These are phyloP conservation scores for Suhomyces faveliae DNA, from an alignment of 805 yeast genomes.

Conservation along the genomic window DNA sequence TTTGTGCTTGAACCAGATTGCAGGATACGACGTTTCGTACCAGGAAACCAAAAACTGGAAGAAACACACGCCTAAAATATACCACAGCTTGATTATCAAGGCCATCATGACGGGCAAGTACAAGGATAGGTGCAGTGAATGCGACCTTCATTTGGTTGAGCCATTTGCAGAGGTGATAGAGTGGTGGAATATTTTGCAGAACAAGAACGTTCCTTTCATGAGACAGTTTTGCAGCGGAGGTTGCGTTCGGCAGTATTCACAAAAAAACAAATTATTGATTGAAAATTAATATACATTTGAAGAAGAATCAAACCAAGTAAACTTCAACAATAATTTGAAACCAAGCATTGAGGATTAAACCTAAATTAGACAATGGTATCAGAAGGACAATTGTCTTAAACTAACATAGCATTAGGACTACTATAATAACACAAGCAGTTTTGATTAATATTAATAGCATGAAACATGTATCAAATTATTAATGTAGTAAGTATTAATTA, in stretches of 20 bases:
- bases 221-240: slow-evolving; percentile 54
- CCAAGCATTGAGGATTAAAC: neutral
- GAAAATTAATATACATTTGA: too few species aligned
- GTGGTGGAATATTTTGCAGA: slow-evolving; percentile 64
- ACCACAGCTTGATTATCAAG: slow-evolving; percentile 46
- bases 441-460: too few species aligned
- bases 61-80: slow-evolving; percentile 41
- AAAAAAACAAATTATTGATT: too few species aligned
- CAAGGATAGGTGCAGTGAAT: slow-evolving; percentile 53
- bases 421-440: too few species aligned
- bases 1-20: slow-evolving; percentile 47
- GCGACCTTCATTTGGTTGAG: slow-evolving; percentile 49
- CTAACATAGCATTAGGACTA: too few species aligned
- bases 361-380: neutral
- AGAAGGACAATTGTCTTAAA: too few species aligned
- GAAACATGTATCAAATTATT: too few species aligned
- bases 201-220: slow-evolving; percentile 50
- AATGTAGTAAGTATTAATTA: too few species aligned
- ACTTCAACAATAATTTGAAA: too few species aligned
- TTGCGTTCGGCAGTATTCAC: slow-evolving; percentile 34
- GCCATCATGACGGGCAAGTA: slow-evolving; percentile 53
- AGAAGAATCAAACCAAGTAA: neutral
- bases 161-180: slow-evolving; percentile 59
- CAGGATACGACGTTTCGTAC: slow-evolving; percentile 51
- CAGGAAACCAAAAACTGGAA: slow-evolving; percentile 59